Conservation (phyloP, 495 filamentous ascomycete species). For the Penicillium argentinense region DNA sequence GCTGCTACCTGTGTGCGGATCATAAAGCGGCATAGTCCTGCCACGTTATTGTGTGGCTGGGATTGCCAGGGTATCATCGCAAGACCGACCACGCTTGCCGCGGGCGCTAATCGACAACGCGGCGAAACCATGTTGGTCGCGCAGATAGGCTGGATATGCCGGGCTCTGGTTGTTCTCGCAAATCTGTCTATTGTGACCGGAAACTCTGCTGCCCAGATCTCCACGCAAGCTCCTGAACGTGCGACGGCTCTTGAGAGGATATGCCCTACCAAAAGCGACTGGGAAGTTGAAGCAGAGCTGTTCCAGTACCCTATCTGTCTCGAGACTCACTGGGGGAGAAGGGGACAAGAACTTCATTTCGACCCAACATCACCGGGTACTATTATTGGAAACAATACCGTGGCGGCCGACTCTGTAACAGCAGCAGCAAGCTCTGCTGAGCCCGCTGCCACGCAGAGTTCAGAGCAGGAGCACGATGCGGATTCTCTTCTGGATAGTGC, state of each 20-base stretch:
- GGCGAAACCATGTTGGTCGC: constrained; percentile 17
- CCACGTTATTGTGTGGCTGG: too few relatives aligned
- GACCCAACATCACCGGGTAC: neutral
- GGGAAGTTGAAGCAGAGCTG: constrained; percentile 20
- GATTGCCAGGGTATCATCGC: constrained; percentile 4
- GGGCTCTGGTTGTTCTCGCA: constrained; percentile 7
- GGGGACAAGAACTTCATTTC: neutral
- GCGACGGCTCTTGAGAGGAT: constrained; percentile 4
- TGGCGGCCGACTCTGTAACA: constrained; percentile 5
- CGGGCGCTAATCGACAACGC: neutral
- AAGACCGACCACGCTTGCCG: neutral
- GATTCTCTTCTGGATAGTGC: constrained; percentile 76
- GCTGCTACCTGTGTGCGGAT: too few relatives aligned
- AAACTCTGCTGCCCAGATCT: constrained; percentile 6
- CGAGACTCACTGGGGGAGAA: constrained; percentile 17
- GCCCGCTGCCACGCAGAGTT: constrained; percentile 5
- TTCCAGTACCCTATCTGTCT: constrained; percentile 18
- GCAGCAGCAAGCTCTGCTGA: constrained; percentile 1
- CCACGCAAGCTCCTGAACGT: neutral
- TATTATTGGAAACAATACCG: constrained; percentile 6
- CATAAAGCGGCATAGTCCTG: too few relatives aligned
- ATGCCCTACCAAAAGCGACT: constrained; percentile 13
- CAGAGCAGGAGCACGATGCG: constrained; percentile 50
- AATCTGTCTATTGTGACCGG: constrained; percentile 6
- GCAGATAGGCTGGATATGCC: constrained; percentile 6